Evolutionary conservation across 371 early-diverging fungal genomes (phyloP).

Genomic region (Smittium culicis): DNA sequence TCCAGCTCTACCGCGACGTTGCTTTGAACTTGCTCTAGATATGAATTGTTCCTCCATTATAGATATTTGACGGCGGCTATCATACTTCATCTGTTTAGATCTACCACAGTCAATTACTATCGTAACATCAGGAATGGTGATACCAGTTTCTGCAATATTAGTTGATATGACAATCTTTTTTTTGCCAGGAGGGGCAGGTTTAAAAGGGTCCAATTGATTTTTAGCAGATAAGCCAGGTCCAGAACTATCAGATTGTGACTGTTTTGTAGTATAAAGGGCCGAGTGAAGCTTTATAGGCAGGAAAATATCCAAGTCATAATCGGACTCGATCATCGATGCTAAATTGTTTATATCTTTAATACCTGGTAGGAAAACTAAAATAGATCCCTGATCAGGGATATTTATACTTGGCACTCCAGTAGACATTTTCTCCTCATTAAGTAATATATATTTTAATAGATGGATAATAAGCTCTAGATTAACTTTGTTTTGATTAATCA

Average conservation of each 20-base stretch:
- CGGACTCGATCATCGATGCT: conserved; percentile 6
- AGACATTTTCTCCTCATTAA: background rate
- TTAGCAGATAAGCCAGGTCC: conserved; percentile 46
- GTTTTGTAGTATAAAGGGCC: conserved; percentile 43
- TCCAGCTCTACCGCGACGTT: conserved; percentile 89
- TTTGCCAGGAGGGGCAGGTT: conserved; percentile 36
- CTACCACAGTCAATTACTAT: conserved; percentile 89
- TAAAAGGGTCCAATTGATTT: conserved; percentile 54
- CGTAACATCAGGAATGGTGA: conserved; percentile 90
- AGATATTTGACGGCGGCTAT: conserved; percentile 51
- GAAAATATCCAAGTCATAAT: background rate
- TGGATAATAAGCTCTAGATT: conserved; percentile 17
- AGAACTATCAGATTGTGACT: conserved; percentile 45
- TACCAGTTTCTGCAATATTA: conserved; percentile 89
- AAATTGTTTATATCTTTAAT: conserved; percentile 53
- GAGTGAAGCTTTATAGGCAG: conserved; percentile 50
- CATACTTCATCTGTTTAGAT: conserved; percentile 61
- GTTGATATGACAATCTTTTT: conserved; percentile 83
- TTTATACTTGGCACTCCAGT: conserved; percentile 12
- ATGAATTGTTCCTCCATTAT: conserved; percentile 52
- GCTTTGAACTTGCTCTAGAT: conserved; percentile 69
- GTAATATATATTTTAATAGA: conserved; percentile 12
- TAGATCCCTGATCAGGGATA: conserved; percentile 28
- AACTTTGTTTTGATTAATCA: conserved; percentile 17
- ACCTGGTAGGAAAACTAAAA: conserved; percentile 80